Evolutionary conservation across 768 basidiomycete species (phyloP).

Genomic region (Pulveroboletus sp.): DNA sequence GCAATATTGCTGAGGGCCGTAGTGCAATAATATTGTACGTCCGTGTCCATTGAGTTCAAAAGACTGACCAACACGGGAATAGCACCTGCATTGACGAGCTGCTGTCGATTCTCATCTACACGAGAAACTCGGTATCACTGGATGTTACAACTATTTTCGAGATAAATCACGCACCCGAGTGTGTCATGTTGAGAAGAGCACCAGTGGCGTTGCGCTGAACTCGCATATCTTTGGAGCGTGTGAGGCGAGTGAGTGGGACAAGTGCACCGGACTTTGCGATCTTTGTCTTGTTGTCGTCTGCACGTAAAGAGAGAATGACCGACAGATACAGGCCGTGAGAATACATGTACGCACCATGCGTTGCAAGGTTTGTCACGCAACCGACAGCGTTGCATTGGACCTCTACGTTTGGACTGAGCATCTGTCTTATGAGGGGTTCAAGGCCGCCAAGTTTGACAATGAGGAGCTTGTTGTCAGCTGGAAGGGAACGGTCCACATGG

Average conservation of each 20-base stretch:
- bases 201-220: constrained; percentile 99
- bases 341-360: constrained; percentile 66
- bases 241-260: constrained; percentile 91
- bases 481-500: constrained; percentile 8
- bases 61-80: constrained; percentile 95
- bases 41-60: constrained; percentile 95
- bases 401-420: constrained; percentile 98
- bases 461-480: constrained; percentile 98
- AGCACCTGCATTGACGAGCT: constrained; percentile 96
- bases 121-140: constrained; percentile 3
- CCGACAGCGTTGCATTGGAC: constrained; percentile 99
- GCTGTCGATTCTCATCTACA: constrained; percentile 94
- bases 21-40: constrained; percentile 99
- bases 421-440: constrained; percentile 96
- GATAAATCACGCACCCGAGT: constrained; percentile 64
- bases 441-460: constrained; percentile 97
- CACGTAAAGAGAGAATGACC: constrained; percentile 3
- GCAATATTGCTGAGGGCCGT: constrained; percentile 98
- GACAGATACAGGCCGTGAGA: not conserved
- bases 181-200: constrained; percentile 97
- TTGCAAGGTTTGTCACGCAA: constrained; percentile 97
- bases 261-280: constrained; percentile 99
- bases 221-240: constrained; percentile 97
- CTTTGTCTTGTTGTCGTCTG: constrained; percentile 99
- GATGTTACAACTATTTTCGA: not conserved